phyloP scores from a whole-genome alignment of 441 rosid species.

The Breynia disticha region DNA sequence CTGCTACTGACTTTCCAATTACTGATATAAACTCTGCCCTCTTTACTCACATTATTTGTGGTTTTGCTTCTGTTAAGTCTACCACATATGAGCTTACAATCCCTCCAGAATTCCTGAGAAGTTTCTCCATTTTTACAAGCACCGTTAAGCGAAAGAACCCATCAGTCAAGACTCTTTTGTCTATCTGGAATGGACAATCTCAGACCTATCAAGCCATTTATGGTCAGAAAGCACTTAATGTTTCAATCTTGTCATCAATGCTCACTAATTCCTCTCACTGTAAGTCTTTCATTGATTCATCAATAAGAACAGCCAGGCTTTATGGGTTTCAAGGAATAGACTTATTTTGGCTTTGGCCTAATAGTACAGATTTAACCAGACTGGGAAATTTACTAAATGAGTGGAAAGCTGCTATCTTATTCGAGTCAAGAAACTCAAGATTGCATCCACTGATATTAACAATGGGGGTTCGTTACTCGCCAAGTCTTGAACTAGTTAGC shows the following conservation, averaged over 20 bases:
- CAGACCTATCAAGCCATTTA: constrained; percentile 12
- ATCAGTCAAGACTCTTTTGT: constrained; percentile 22
- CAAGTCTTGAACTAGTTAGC: constrained; percentile 5
- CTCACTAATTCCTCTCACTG: constrained; percentile 15
- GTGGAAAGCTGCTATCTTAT: constrained; percentile 30
- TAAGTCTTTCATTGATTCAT: constrained; percentile 27
- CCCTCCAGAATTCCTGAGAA: constrained; percentile 1
- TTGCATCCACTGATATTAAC: constrained; percentile 16
- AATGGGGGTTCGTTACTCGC: constrained; percentile 15
- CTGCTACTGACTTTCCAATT: constrained; percentile 8
- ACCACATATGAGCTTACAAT: constrained; percentile 21
- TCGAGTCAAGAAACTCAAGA: constrained; percentile 20
- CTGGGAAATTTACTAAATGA: constrained; percentile 26
- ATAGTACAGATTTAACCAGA: constrained; percentile 17
- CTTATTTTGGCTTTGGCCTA: constrained; percentile 23
- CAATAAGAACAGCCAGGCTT: constrained; percentile 24
- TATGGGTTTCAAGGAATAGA: constrained; percentile 36
- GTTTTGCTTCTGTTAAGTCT: constrained; percentile 21
- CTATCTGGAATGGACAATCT: constrained; percentile 22
- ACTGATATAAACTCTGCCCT: constrained; percentile 23
- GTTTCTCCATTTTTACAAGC: constrained; percentile 19
- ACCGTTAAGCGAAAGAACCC: constrained; percentile 28
- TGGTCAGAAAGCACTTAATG: constrained; percentile 4
- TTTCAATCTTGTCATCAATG: constrained; percentile 18
- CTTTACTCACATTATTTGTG: constrained; percentile 36